Conservation (phyloP, 306 rosid genomes). For the Dryas drummondii region DNA sequence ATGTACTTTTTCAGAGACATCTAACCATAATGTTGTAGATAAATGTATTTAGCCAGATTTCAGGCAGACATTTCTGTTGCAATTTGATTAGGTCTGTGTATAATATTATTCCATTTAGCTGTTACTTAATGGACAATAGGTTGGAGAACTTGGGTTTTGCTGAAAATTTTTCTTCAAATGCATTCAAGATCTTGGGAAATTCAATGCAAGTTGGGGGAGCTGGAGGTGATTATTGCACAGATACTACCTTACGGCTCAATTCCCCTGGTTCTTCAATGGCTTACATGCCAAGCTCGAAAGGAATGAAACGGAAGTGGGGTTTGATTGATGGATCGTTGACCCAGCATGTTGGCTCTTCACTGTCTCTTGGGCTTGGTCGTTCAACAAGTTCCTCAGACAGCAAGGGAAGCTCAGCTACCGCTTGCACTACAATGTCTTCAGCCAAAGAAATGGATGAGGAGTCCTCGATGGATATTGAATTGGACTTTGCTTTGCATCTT, state of each 20-base stretch:
- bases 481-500: conserved; percentile 68
- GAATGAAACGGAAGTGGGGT: conserved; percentile 81
- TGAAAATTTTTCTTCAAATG: conserved; percentile 59
- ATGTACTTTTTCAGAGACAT: conserved; percentile 40
- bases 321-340: conserved; percentile 46
- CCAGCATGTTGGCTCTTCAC: conserved; percentile 60
- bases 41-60: conserved; percentile 37
- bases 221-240: conserved; percentile 47
- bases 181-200: conserved; percentile 57
- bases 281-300: conserved; percentile 45
- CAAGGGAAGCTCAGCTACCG: conserved; percentile 85
- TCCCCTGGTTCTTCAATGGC: conserved; percentile 57
- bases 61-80: conserved; percentile 51
- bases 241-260: conserved; percentile 71
- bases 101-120: conserved; percentile 32
- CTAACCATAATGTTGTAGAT: conserved; percentile 61
- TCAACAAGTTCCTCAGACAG: conserved; percentile 85
- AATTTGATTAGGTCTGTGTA: conserved; percentile 35
- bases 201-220: conserved; percentile 47
- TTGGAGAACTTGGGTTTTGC: conserved; percentile 57
- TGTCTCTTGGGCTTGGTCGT: conserved; percentile 78
- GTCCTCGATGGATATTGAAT: conserved; percentile 75
- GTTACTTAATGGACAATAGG: conserved; percentile 63
- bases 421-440: conserved; percentile 82
- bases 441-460: conserved; percentile 86